Evolutionary conservation across 2,329 filamentous ascomycete genomes (phyloP).

Genomic region (Ophiobolus disseminans): DNA sequence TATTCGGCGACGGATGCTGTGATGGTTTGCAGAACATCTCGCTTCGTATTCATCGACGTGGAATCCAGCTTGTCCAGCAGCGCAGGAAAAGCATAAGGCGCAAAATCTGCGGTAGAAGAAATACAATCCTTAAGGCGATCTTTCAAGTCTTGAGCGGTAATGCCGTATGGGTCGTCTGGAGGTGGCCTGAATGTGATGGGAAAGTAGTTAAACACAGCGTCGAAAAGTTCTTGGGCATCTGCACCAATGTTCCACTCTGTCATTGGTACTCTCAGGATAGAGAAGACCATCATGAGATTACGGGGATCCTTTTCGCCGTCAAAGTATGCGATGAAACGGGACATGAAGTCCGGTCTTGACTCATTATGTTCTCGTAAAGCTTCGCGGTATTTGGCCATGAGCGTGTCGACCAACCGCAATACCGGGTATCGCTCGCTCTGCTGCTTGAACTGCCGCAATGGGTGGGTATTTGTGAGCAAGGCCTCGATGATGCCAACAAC

Average conservation of each 20-base stretch:
- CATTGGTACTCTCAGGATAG: constrained; percentile 70
- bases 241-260: constrained; percentile 70
- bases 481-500: constrained; percentile 61
- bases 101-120: constrained; percentile 66
- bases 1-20: constrained; percentile 67
- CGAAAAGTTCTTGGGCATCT: constrained; percentile 66
- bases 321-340: constrained; percentile 69
- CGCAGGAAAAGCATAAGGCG: constrained; percentile 71
- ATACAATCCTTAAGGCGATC: constrained; percentile 69
- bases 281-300: constrained; percentile 75
- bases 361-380: constrained; percentile 60
- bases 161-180: constrained; percentile 72
- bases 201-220: constrained; percentile 75
- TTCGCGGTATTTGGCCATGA: constrained; percentile 65
- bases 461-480: constrained; percentile 60
- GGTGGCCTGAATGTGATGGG: constrained; percentile 74
- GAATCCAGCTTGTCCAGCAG: constrained; percentile 74
- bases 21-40: constrained; percentile 70
- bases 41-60: constrained; percentile 72
- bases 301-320: constrained; percentile 73
- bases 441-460: constrained; percentile 68
- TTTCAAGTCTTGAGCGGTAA: constrained; percentile 73
- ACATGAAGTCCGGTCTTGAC: constrained; percentile 59
- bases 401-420: constrained; percentile 65
- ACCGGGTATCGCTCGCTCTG: constrained; percentile 67